phyloP scores from a whole-genome alignment of 768 basidiomycete species.

The Xerocomellus chrysenteron region DNA sequence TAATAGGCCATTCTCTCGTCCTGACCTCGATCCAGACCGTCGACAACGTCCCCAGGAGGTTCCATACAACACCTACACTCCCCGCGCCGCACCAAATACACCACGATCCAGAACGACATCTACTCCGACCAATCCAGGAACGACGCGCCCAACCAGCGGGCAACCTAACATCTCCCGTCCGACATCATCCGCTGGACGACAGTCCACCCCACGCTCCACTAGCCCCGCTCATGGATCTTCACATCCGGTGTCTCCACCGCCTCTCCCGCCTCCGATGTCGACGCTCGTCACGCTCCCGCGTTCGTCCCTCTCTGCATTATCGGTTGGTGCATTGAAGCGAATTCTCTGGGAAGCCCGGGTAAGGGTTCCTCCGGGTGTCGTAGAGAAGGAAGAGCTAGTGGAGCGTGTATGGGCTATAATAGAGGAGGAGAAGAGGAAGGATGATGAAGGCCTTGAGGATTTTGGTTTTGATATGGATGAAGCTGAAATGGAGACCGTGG shows the following conservation, averaged over 20 bases:
- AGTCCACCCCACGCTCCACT: constrained; percentile 7
- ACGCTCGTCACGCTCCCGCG: constrained; percentile 62
- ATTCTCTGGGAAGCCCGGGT: constrained; percentile 83
- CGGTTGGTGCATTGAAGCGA: constrained; percentile 71
- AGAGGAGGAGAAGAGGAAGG: constrained; percentile 59
- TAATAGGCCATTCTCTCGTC: constrained; percentile 51
- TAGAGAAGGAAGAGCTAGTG: constrained; percentile 90
- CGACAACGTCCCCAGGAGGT: constrained; percentile 25
- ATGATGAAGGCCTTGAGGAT: constrained; percentile 40
- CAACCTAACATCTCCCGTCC: constrained; percentile 14
- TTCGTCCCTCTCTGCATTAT: constrained; percentile 56
- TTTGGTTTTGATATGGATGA: constrained; percentile 17
- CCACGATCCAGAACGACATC: constrained; percentile 24
- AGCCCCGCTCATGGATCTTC: constrained; percentile 9
- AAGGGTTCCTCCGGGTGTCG: constrained; percentile 45
- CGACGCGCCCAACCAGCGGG: background rate
- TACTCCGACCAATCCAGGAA: constrained; percentile 15
- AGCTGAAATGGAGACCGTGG: constrained; percentile 30
- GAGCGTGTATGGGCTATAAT: constrained; percentile 60
- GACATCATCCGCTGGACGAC: constrained; percentile 19
- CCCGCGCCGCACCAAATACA: constrained; percentile 14
- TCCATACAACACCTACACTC: constrained; percentile 10
- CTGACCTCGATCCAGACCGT: constrained; percentile 57
- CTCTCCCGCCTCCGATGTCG: constrained; percentile 52
- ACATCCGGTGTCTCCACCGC: constrained; percentile 35